These are phyloP conservation scores for Pseudogymnoascus sp. DNA, from an alignment of 2,329 filamentous ascomycete genomes.

Conservation along the genomic window DNA sequence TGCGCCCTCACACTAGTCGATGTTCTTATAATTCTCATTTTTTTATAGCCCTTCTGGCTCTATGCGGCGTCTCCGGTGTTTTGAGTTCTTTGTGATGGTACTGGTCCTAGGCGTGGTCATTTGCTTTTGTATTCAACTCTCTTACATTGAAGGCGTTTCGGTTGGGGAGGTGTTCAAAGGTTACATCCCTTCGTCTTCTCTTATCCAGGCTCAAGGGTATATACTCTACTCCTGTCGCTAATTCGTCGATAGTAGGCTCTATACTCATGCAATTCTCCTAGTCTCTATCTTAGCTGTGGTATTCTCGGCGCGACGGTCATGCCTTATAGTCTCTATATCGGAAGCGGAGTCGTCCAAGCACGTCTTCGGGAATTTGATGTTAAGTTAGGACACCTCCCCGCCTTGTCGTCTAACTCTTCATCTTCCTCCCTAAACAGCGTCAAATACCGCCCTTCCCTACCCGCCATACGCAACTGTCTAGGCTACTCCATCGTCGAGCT, in stretches of 20 bases:
- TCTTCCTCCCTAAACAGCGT: conserved; percentile 37
- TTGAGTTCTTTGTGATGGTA: conserved; percentile 52
- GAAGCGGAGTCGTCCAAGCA: conserved; percentile 60
- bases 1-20: conserved; percentile 58
- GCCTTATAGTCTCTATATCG: conserved; percentile 58
- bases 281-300: conserved; percentile 58
- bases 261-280: conserved; percentile 17
- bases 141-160: conserved; percentile 43
- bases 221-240: conserved; percentile 11
- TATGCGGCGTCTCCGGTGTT: conserved; percentile 47
- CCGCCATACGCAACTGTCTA: conserved; percentile 66
- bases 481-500: conserved; percentile 67
- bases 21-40: conserved; percentile 53
- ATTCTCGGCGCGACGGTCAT: conserved; percentile 66
- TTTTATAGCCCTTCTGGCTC: conserved; percentile 51
- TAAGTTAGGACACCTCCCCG: conserved; percentile 44
- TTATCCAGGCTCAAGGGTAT: conserved; percentile 46
- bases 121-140: conserved; percentile 59
- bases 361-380: conserved; percentile 57
- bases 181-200: conserved; percentile 49
- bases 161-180: conserved; percentile 51
- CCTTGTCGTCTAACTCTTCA: conserved; percentile 19
- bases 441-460: conserved; percentile 62
- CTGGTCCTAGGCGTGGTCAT: conserved; percentile 57
- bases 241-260: no score